phyloP scores from a whole-genome alignment of 495 filamentous ascomycete species.

The Ramalina intermedia region DNA sequence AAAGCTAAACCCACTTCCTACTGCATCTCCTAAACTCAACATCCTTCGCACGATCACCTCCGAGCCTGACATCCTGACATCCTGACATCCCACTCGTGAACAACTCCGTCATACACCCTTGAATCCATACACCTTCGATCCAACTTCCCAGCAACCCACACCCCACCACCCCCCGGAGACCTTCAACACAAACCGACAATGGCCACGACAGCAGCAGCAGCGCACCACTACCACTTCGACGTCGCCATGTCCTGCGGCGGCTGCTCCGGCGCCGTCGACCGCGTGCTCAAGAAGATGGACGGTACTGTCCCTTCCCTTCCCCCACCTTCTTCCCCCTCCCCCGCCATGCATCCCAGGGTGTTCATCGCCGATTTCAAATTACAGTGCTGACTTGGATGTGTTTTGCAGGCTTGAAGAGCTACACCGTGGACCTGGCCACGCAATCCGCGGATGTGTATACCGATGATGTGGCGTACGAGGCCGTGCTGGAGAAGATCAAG shows the following conservation, averaged over 20 bases:
- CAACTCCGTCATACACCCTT: no score
- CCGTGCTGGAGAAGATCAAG: slow-evolving; percentile 73
- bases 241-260: slow-evolving; percentile 55
- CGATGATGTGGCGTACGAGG: slow-evolving; percentile 55
- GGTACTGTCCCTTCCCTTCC: slow-evolving; percentile 36
- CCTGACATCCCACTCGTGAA: no score
- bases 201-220: slow-evolving; percentile 23
- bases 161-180: no score
- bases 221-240: slow-evolving; percentile 58
- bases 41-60: no score
- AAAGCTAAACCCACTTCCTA: no score
- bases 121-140: no score
- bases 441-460: slow-evolving; percentile 65
- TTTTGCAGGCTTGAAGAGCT: slow-evolving; percentile 62
- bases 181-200: not conserved
- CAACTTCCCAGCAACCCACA: no score
- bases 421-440: slow-evolving; percentile 70
- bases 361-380: no score
- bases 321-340: not conserved
- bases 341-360: not conserved
- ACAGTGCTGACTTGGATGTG: not conserved
- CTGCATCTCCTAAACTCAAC: no score
- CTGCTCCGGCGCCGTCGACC: slow-evolving; percentile 61
- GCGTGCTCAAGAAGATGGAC: slow-evolving; percentile 90
- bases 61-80: no score